These are phyloP conservation scores for Populus deltoides DNA, from an alignment of 345 rosid species.

Conservation along the genomic window DNA sequence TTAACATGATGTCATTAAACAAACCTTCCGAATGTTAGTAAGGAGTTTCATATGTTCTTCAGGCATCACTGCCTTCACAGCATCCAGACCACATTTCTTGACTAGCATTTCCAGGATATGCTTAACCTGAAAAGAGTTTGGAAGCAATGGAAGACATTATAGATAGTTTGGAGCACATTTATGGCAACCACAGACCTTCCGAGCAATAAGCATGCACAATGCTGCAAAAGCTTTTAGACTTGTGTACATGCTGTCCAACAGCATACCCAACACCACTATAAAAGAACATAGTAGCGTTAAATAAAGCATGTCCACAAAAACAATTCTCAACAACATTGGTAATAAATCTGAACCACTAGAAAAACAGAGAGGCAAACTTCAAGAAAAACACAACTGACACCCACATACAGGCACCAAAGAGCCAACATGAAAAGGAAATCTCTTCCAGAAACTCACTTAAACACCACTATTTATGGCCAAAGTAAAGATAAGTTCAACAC, in stretches of 20 bases:
- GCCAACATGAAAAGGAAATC: not conserved
- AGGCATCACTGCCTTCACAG: constrained; percentile 96
- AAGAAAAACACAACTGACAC: not conserved
- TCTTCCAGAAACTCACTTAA: not conserved
- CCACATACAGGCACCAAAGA: not conserved
- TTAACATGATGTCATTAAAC: constrained; percentile 1
- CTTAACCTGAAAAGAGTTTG: constrained; percentile 55
- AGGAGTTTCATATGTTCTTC: constrained; percentile 94
- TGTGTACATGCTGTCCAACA: not conserved
- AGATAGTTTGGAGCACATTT: not conserved
- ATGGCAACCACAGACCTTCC: not conserved
- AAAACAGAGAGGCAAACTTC: not conserved
- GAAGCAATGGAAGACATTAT: not conserved
- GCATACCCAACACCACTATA: too few relatives aligned
- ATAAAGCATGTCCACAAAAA: not conserved
- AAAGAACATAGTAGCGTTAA: not conserved
- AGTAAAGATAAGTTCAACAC: not conserved
- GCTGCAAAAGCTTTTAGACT: not conserved
- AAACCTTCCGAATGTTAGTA: constrained; percentile 89
- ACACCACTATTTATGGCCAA: not conserved
- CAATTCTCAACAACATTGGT: not conserved
- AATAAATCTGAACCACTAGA: not conserved
- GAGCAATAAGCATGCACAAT: not conserved
- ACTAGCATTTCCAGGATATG: constrained; percentile 92
- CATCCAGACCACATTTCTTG: constrained; percentile 83